A percentile compares a stretch with the other conserved stretches of the same genome.
Evolutionary conservation across 1,284 basidiomycete species (phyloP).

Genomic region (Trichosporon inkin): DNA sequence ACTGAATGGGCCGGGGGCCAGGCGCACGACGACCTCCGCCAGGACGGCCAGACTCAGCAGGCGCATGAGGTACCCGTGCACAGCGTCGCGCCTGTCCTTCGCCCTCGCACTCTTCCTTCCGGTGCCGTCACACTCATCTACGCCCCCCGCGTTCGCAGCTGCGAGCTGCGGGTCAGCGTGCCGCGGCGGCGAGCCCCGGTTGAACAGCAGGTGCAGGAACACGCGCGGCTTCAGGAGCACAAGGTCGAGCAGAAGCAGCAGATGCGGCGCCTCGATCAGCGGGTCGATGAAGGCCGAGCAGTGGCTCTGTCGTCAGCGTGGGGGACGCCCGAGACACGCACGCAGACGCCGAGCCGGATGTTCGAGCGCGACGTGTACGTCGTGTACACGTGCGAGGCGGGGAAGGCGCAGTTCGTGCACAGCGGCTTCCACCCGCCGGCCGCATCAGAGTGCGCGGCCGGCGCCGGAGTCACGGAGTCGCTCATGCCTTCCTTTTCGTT

Average conservation of each 20-base stretch:
- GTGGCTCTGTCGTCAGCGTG: conserved; percentile 50
- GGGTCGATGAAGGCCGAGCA: conserved; percentile 77
- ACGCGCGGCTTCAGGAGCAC: conserved; percentile 82
- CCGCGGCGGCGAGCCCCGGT: conserved; percentile 63
- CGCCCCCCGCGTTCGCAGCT: background rate
- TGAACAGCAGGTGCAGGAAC: conserved; percentile 84
- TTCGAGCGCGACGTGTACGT: conserved; percentile 79
- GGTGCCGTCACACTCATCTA: background rate
- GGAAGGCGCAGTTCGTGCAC: conserved; percentile 70
- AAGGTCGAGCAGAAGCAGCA: conserved; percentile 74
- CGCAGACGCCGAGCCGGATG: conserved; percentile 73
- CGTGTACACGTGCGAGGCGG: conserved; percentile 70
- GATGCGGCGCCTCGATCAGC: conserved; percentile 78
- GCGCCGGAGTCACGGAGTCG: background rate
- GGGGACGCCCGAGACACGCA: conserved; percentile 36
- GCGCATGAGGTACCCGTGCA: conserved; percentile 11
- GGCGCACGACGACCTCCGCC: conserved; percentile 30
- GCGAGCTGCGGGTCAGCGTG: conserved; percentile 18
- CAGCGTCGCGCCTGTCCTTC: background rate
- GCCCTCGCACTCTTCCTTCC: background rate
- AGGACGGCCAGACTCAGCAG: conserved; percentile 26
- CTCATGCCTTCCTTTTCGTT: background rate
- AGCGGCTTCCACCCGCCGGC: conserved; percentile 54
- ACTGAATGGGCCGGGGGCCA: background rate
- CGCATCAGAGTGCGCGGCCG: too few relatives aligned